phyloP scores from a whole-genome alignment of 352 stramenopile species.

The Phytophthora sp. region DNA sequence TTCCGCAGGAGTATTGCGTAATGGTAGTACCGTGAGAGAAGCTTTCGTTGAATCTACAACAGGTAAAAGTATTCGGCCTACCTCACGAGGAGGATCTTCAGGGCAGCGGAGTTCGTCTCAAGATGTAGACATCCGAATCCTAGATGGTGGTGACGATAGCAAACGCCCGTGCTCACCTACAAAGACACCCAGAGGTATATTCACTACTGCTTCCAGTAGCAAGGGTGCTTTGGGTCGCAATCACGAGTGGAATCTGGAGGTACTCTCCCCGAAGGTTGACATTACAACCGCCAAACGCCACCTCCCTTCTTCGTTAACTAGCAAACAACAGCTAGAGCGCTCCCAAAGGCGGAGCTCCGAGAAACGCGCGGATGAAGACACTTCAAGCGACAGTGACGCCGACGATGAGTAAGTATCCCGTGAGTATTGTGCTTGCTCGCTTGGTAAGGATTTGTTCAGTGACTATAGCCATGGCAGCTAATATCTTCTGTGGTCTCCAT shows the following conservation, averaged over 20 bases:
- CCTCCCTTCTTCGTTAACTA: slow-evolving; percentile 35
- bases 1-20: slow-evolving; percentile 53
- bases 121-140: slow-evolving; percentile 61
- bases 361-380: slow-evolving; percentile 13
- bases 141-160: slow-evolving; percentile 55
- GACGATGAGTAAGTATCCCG: slow-evolving; percentile 61
- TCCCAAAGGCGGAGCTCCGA: slow-evolving; percentile 15
- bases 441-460: neutral
- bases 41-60: slow-evolving; percentile 51
- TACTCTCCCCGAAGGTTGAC: slow-evolving; percentile 60
- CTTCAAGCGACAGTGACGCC: slow-evolving; percentile 52
- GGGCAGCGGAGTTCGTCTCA: slow-evolving; percentile 12
- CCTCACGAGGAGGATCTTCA: slow-evolving; percentile 19
- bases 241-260: slow-evolving; percentile 68
- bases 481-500: neutral
- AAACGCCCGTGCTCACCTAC: slow-evolving; percentile 53
- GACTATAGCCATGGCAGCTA: neutral
- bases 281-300: slow-evolving; percentile 44
- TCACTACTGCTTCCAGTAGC: slow-evolving; percentile 32
- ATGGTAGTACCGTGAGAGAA: slow-evolving; percentile 47
- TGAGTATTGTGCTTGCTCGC: slow-evolving; percentile 24
- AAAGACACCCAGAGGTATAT: slow-evolving; percentile 59
- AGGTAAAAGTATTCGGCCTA: slow-evolving; percentile 11
- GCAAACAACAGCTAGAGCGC: slow-evolving; percentile 48
- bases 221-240: slow-evolving; percentile 17